phyloP scores from a whole-genome alignment of 371 early-diverging fungal genomes.

The Dichotomocladium elegans region DNA sequence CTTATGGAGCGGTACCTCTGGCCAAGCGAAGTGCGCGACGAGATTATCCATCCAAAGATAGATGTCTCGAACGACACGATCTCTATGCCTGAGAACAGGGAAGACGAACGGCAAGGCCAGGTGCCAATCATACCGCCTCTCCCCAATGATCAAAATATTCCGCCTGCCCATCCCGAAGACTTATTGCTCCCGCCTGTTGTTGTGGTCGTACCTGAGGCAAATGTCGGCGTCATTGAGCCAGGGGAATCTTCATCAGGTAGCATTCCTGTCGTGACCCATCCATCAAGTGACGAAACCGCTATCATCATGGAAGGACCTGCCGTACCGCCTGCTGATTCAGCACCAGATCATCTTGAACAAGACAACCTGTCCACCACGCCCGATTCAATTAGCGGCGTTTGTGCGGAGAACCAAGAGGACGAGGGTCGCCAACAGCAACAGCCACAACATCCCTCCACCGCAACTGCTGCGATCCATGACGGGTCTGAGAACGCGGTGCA shows the following conservation, averaged over 20 bases:
- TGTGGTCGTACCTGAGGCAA: too few relatives aligned
- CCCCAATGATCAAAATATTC: neutral
- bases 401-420: too few relatives aligned
- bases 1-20: conserved; percentile 27
- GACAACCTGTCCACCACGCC: neutral
- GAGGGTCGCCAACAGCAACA: neutral
- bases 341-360: neutral
- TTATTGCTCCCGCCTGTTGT: too few relatives aligned
- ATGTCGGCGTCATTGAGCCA: too few relatives aligned
- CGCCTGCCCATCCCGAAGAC: neutral
- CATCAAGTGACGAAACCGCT: too few relatives aligned
- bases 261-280: too few relatives aligned
- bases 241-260: too few relatives aligned
- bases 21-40: conserved; percentile 39
- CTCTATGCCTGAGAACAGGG: conserved; percentile 8
- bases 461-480: too few relatives aligned
- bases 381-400: too few relatives aligned
- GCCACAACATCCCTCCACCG: neutral
- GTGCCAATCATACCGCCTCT: conserved; percentile 7
- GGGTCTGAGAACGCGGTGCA: too few relatives aligned
- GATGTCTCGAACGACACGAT: conserved; percentile 22
- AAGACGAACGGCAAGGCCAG: conserved; percentile 4
- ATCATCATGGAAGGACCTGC: neutral
- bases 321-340: too few relatives aligned
- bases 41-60: conserved; percentile 29